Evolutionary conservation across 139 green algal species (phyloP).

Genomic region (Axilococcus clingmanii): DNA sequence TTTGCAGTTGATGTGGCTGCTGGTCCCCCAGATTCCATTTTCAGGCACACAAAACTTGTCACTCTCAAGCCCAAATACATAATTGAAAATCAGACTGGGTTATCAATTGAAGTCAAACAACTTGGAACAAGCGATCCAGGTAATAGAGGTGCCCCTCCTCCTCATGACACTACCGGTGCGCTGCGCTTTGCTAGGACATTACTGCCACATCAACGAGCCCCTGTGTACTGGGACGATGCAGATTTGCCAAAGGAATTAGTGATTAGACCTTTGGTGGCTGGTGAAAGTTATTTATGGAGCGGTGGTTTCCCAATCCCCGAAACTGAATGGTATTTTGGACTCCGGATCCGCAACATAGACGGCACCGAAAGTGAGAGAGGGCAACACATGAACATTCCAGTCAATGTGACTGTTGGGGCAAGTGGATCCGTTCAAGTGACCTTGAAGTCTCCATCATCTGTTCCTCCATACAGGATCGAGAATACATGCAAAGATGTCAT

Average conservation of each 20-base stretch:
- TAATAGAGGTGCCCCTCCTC: not conserved
- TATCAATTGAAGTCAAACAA: constrained; percentile 74
- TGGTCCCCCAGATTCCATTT: constrained; percentile 41
- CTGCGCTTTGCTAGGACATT: constrained; percentile 48
- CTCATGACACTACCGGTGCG: constrained; percentile 15
- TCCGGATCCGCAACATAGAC: constrained; percentile 42
- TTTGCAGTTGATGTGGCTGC: constrained; percentile 66
- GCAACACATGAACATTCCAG: constrained; percentile 69
- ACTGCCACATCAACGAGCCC: constrained; percentile 10
- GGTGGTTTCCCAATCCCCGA: constrained; percentile 58
- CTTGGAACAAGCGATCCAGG: constrained; percentile 43
- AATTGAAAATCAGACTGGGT: constrained; percentile 70
- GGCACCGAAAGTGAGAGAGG: not conserved
- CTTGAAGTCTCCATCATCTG: constrained; percentile 35
- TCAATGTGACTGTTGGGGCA: constrained; percentile 70
- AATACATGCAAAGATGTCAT: constrained; percentile 64
- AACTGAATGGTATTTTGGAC: constrained; percentile 63
- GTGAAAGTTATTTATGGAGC: constrained; percentile 40
- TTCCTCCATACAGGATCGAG: constrained; percentile 65
- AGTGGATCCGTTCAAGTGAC: constrained; percentile 47
- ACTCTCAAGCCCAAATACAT: constrained; percentile 80
- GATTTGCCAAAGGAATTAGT: constrained; percentile 42
- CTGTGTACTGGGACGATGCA: constrained; percentile 67
- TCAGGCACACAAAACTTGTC: constrained; percentile 55
- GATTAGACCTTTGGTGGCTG: constrained; percentile 37